Base-by-base conservation (phyloP, 805 yeast species). In the Metschnikowia rubicola region DNA sequence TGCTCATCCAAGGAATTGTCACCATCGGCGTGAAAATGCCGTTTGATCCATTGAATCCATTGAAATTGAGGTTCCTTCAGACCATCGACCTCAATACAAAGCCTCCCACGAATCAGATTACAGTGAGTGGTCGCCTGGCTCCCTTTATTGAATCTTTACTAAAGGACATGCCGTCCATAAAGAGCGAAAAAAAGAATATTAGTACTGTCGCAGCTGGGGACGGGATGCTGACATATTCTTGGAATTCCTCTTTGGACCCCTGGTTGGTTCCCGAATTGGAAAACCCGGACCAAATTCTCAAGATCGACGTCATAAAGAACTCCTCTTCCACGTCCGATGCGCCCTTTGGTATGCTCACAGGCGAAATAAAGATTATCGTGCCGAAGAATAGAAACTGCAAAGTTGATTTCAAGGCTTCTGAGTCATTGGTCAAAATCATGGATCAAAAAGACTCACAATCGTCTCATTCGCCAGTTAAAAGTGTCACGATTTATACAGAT, bases 1-100 rank as follows among this genome's bases (percentile, higher is more conserved):
- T 74, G 6, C 46, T 71, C 10, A 38, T 58, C 10, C 52, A 57
- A 12, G 74, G 79, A 10, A 58, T 74, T 4, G 50, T 68, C 2
- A 48, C 67, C 9, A 59, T 81, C 17, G 56, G 68, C n/a, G 52
- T 70, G 17, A 62, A 70, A 12, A 62, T 65, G 3, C 86, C 96
- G n/a, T 88, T 84, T 61, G 78, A 83, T 30, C 68, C 71, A 26
- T 57, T 65, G 5, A 70, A 78, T 31, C 96, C 96, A 4, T 62
- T 88, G 63, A 90, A 88, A 61, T 68, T 88, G 47, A 72, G 91
- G 52, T 85, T 86, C 57, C 66, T 81, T 32, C 91, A 90, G 64
- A 66, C 70, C 2, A 71, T 85, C 43, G 78, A 86, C 53, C 63
- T 84, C 47, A 59, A 66, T 33, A 50, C 52, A 13, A 48, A 65